Conservation (phyloP, 1,284 basidiomycete genomes). For the Ganoderma multipileum region DNA sequence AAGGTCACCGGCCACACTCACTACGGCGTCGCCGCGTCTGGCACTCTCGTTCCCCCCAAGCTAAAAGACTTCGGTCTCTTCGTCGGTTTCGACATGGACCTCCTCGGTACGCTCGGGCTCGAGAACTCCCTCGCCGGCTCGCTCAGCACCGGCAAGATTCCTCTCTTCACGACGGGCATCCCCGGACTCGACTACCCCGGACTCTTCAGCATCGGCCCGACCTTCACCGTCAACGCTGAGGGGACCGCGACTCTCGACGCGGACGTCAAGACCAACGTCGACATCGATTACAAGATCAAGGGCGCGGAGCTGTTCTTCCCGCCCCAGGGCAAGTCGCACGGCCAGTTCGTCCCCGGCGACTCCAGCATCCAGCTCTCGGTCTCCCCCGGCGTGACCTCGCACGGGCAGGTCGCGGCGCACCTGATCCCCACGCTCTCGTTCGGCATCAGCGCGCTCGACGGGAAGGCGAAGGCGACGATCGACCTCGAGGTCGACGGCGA, state of each 20-base stretch:
- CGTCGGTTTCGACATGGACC: conserved; percentile 40
- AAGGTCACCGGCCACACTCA: conserved; percentile 44
- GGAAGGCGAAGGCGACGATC: conserved; percentile 44
- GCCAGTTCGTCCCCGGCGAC: conserved; percentile 18
- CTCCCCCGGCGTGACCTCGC: conserved; percentile 46
- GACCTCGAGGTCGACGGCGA: conserved; percentile 52
- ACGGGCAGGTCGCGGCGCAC: conserved; percentile 52
- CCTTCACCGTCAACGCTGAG: conserved; percentile 29
- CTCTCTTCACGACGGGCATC: conserved; percentile 45
- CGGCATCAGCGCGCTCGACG: conserved; percentile 48
- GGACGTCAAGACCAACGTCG: conserved; percentile 27
- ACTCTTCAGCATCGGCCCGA: conserved; percentile 45
- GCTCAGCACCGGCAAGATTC: conserved; percentile 44
- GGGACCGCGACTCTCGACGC: conserved; percentile 28
- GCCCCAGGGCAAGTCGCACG: conserved; percentile 26
- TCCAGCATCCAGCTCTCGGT: conserved; percentile 51
- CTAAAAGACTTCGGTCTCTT: conserved; percentile 43
- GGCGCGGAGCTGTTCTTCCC: conserved; percentile 55
- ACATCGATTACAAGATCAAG: conserved; percentile 34
- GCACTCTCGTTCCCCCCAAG: conserved; percentile 47
- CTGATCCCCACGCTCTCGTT: conserved; percentile 57
- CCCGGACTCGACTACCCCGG: conserved; percentile 50
- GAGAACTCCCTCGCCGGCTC: conserved; percentile 42
- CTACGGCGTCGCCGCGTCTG: conserved; percentile 50
- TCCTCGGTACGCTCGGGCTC: conserved; percentile 31